Evolutionary conservation across 306 rosid species (phyloP).

Genomic region (Lathyrus oleraceus): DNA sequence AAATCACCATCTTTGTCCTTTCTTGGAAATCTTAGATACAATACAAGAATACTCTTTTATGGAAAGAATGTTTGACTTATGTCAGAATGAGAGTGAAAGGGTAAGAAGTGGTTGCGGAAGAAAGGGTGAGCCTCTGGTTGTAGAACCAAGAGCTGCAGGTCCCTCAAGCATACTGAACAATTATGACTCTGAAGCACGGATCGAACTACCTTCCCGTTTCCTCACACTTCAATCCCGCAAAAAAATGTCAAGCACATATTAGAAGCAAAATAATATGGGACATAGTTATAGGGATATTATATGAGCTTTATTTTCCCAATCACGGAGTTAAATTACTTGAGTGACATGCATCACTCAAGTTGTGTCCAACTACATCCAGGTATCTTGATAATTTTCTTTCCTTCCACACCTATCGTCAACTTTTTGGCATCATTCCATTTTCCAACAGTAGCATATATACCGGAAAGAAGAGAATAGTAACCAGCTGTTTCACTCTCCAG

Average conservation of each 20-base stretch:
- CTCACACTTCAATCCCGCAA: neutral
- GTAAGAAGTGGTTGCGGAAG: neutral
- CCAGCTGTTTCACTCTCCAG: slow-evolving; percentile 56
- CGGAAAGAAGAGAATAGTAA: slow-evolving; percentile 57
- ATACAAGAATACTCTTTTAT: too few species aligned
- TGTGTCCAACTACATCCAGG: slow-evolving; percentile 74
- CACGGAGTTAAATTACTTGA: slow-evolving; percentile 25
- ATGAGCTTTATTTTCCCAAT: slow-evolving; percentile 17
- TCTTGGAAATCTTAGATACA: neutral
- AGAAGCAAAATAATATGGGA: slow-evolving; percentile 3
- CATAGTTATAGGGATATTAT: neutral
- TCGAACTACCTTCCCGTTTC: neutral
- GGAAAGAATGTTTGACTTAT: neutral
- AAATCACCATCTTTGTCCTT: neutral
- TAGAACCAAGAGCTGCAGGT: neutral
- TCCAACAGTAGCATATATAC: slow-evolving; percentile 56
- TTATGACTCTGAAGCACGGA: neutral
- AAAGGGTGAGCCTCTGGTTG: neutral
- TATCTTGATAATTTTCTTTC: slow-evolving; percentile 45
- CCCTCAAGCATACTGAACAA: neutral
- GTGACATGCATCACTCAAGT: neutral
- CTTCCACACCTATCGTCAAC: slow-evolving; percentile 42
- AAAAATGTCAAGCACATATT: neutral
- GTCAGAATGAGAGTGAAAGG: neutral
- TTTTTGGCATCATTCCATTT: slow-evolving; percentile 62